These are phyloP conservation scores for Aaosphaeria arxii DNA, from an alignment of 2,329 filamentous ascomycete genomes.

Conservation along the genomic window DNA sequence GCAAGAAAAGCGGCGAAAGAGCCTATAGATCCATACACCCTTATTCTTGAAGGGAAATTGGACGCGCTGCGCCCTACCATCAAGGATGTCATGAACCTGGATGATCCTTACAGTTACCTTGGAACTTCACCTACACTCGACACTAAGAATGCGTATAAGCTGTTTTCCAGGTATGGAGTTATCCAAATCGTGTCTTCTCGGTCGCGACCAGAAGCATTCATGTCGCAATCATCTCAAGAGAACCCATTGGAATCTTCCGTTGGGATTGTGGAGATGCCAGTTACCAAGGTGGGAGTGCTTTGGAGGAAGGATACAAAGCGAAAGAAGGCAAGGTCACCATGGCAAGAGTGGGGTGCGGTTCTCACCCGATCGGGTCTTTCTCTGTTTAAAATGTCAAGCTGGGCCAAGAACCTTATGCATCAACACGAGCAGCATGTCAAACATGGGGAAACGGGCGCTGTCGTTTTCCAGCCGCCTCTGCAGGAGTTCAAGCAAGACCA, in stretches of 20 bases:
- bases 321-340: conserved; percentile 89
- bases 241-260: conserved; percentile 80
- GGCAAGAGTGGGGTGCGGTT: conserved; percentile 98
- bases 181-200: conserved; percentile 93
- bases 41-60: conserved; percentile 87
- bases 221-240: conserved; percentile 78
- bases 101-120: conserved; percentile 87
- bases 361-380: conserved; percentile 96
- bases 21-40: conserved; percentile 89
- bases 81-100: conserved; percentile 87
- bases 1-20: conserved; percentile 68
- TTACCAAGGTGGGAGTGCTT: conserved; percentile 90
- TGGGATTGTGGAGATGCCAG: conserved; percentile 94
- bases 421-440: conserved; percentile 83
- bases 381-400: conserved; percentile 89
- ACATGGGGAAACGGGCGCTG: conserved; percentile 70
- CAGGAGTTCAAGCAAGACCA: conserved; percentile 92
- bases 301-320: conserved; percentile 96
- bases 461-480: conserved; percentile 87
- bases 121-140: conserved; percentile 75
- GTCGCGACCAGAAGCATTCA: conserved; percentile 92
- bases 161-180: conserved; percentile 87
- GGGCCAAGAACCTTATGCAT: conserved; percentile 87
- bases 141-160: conserved; percentile 76
- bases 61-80: conserved; percentile 79